Conservation (phyloP, 2,329 filamentous ascomycete species). For the Fusarium sp. region DNA sequence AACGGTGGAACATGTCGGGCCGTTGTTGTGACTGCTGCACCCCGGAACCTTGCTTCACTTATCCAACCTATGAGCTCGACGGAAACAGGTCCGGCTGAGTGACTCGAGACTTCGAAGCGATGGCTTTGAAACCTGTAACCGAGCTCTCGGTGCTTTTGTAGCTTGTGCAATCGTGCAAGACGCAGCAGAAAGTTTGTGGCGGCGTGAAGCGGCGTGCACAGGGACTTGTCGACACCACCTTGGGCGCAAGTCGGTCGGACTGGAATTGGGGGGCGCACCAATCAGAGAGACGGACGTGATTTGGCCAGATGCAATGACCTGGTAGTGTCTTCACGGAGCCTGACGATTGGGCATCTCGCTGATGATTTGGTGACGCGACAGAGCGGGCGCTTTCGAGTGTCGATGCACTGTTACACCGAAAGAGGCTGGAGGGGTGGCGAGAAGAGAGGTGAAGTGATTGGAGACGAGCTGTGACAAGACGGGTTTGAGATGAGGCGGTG, state of each 20-base stretch:
- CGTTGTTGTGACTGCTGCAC: neutral
- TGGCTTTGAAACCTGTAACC: neutral
- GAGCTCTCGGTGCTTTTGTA: neutral
- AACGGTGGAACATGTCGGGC: conserved; percentile 3
- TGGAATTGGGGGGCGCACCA: conserved; percentile 16
- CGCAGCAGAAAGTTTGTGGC: conserved; percentile 27
- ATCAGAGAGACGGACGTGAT: conserved; percentile 22
- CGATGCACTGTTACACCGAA: conserved; percentile 23
- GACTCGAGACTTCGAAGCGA: neutral
- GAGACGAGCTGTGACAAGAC: conserved; percentile 10
- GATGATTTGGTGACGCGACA: conserved; percentile 35
- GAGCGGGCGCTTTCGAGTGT: conserved; percentile 22
- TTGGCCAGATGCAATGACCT: conserved; percentile 17
- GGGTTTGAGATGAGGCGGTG: conserved; percentile 23
- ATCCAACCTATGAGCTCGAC: neutral
- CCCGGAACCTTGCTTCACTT: neutral
- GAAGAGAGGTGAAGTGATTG: conserved; percentile 19
- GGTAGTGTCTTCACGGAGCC: conserved; percentile 41
- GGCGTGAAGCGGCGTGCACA: conserved; percentile 39
- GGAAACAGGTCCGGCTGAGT: neutral
- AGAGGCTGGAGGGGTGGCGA: conserved; percentile 37
- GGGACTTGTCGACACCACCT: conserved; percentile 40
- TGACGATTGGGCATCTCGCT: conserved; percentile 35
- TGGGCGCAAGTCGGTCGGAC: conserved; percentile 10
- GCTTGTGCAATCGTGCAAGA: conserved; percentile 17